A percentile compares a stretch with the other conserved stretches of the same genome.
Evolutionary conservation across 2,329 filamentous ascomycete genomes (phyloP).

Genomic region (Talaromyces sp.): DNA sequence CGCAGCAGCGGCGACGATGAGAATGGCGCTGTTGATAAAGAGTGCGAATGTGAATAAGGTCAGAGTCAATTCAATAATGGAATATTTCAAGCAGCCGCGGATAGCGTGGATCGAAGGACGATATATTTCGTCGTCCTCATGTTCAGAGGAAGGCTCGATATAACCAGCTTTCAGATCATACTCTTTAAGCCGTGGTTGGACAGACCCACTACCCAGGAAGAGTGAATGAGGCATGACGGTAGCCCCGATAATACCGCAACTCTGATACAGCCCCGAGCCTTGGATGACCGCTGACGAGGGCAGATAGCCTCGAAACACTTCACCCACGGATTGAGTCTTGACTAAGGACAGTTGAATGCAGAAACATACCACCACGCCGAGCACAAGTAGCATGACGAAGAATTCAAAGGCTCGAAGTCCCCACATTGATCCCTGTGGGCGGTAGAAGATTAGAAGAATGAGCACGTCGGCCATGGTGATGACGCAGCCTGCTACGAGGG

Average conservation of each 20-base stretch:
- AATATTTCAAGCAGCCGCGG: constrained; percentile 68
- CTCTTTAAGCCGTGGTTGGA: constrained; percentile 52
- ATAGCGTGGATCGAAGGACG: constrained; percentile 71
- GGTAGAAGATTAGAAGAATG: constrained; percentile 55
- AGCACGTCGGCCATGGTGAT: constrained; percentile 56
- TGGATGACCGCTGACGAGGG: constrained; percentile 52
- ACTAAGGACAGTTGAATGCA: constrained; percentile 56
- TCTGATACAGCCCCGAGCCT: constrained; percentile 54
- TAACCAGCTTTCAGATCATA: constrained; percentile 45
- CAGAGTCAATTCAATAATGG: constrained; percentile 65
- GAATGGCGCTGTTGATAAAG: constrained; percentile 78
- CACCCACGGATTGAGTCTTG: constrained; percentile 46
- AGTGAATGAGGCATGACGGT: constrained; percentile 61
- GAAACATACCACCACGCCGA: constrained; percentile 57
- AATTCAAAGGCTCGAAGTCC: constrained; percentile 52
- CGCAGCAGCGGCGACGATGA: constrained; percentile 76
- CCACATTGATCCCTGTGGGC: constrained; percentile 50
- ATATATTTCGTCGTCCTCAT: constrained; percentile 48
- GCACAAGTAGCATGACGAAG: constrained; percentile 53
- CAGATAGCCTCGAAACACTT: constrained; percentile 55
- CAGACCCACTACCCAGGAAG: constrained; percentile 55
- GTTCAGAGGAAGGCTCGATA: constrained; percentile 25
- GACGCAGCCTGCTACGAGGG: constrained; percentile 55
- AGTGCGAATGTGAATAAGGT: constrained; percentile 79
- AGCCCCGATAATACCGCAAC: constrained; percentile 51